phyloP scores from a whole-genome alignment of 345 rosid species.

The Lenwebbia sp. region DNA sequence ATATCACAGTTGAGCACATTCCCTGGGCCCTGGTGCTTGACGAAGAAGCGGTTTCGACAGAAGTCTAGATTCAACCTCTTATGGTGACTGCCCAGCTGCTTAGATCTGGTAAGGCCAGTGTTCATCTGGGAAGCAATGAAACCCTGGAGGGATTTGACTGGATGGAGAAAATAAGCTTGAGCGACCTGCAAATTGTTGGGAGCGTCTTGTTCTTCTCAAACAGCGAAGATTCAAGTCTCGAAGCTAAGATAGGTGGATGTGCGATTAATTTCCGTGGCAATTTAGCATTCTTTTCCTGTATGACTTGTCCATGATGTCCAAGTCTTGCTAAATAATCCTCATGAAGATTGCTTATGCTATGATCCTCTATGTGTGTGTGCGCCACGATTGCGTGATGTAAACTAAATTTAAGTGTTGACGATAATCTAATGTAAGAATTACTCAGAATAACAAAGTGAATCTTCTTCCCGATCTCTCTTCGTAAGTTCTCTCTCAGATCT shows the following conservation, averaged over 20 bases:
- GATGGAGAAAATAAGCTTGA: neutral
- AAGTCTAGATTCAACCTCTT: conserved; percentile 42
- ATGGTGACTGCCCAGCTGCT: conserved; percentile 25
- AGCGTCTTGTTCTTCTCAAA: neutral
- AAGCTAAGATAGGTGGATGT: neutral
- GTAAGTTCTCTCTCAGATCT: neutral
- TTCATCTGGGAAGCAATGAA: neutral
- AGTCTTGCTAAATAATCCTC: neutral
- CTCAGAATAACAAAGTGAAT: neutral
- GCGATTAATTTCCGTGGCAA: neutral
- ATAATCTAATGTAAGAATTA: neutral
- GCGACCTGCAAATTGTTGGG: too few species aligned
- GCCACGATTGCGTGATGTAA: too few species aligned
- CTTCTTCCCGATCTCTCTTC: neutral
- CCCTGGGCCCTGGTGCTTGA: conserved; percentile 72
- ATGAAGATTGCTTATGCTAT: neutral
- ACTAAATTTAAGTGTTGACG: neutral
- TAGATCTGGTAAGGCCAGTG: neutral
- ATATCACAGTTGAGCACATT: conserved; percentile 69
- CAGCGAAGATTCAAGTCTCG: neutral
- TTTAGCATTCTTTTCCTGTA: neutral
- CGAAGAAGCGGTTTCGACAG: conserved; percentile 55
- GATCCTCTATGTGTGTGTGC: neutral
- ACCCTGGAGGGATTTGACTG: neutral
- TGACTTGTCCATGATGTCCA: neutral